A percentile compares a stretch with the other conserved stretches of the same genome.
phyloP scores from a whole-genome alignment of 352 stramenopile species.

The Globisporangium radiosum region DNA sequence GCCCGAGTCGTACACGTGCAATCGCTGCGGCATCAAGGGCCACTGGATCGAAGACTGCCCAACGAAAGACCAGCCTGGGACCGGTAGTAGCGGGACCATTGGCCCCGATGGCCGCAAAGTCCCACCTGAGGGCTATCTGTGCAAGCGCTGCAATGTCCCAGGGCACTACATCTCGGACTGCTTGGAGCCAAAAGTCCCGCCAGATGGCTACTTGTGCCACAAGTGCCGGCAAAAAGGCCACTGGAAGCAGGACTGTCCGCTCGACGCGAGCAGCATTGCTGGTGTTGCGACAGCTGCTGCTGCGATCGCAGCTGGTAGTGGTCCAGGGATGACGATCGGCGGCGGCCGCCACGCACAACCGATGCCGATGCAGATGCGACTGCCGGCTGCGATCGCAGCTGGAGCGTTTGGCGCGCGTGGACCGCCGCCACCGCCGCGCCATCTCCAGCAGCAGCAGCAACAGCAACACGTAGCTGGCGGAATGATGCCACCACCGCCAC shows the following conservation, averaged over 20 bases:
- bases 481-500: conserved; percentile 25
- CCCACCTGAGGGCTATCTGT: conserved; percentile 75
- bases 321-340: neutral
- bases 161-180: conserved; percentile 87
- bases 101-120: conserved; percentile 22
- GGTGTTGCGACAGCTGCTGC: conserved; percentile 34
- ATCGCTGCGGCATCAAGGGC: conserved; percentile 77
- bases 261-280: conserved; percentile 56
- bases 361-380: neutral
- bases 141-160: conserved; percentile 80
- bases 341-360: neutral
- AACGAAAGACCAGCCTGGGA: conserved; percentile 59
- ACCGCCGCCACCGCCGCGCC: conserved; percentile 34
- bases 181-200: conserved; percentile 76
- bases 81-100: neutral
- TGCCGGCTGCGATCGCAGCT: too few species aligned
- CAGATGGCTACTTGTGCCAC: conserved; percentile 78
- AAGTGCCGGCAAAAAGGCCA: conserved; percentile 85
- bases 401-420: neutral
- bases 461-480: conserved; percentile 19
- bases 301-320: conserved; percentile 19
- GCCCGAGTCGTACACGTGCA: conserved; percentile 84
- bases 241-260: conserved; percentile 84
- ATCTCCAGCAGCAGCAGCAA: conserved; percentile 20
- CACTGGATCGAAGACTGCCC: conserved; percentile 87